Conservation (phyloP, 139 green algal species). For the Coelastrella sp. region DNA sequence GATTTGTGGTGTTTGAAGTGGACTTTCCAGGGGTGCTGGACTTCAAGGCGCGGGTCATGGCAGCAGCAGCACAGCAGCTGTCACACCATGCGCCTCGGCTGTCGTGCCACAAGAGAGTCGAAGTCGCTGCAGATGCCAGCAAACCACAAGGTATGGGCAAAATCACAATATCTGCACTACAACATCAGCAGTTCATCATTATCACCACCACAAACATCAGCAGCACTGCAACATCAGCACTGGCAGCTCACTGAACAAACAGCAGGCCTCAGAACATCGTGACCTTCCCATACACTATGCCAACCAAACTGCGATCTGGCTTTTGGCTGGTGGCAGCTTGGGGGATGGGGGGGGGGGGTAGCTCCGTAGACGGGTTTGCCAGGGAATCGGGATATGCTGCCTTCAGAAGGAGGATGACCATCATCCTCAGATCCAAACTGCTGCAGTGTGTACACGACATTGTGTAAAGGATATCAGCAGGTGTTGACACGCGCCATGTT, state of each 20-base stretch:
- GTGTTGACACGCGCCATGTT: too few species aligned
- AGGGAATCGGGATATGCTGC: too few species aligned
- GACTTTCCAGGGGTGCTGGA: background rate
- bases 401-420: too few species aligned
- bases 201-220: background rate
- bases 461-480: too few species aligned
- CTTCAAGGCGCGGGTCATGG: conserved; percentile 11
- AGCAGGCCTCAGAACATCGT: background rate
- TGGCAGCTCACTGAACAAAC: background rate
- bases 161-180: background rate
- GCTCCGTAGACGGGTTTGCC: too few species aligned
- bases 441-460: too few species aligned
- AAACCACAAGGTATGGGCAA: background rate
- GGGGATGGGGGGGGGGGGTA: too few species aligned
- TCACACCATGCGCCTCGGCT: background rate
- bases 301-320: background rate
- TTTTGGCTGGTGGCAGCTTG: background rate
- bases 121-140: conserved; percentile 26
- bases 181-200: background rate
- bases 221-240: background rate
- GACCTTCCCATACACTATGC: background rate
- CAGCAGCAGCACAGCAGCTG: conserved; percentile 2
- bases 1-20: conserved; percentile 25
- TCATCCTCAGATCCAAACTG: too few species aligned
- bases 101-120: background rate